These are phyloP conservation scores for Karstenula rhodostoma DNA, from an alignment of 2,329 filamentous ascomycete genomes.

Conservation along the genomic window DNA sequence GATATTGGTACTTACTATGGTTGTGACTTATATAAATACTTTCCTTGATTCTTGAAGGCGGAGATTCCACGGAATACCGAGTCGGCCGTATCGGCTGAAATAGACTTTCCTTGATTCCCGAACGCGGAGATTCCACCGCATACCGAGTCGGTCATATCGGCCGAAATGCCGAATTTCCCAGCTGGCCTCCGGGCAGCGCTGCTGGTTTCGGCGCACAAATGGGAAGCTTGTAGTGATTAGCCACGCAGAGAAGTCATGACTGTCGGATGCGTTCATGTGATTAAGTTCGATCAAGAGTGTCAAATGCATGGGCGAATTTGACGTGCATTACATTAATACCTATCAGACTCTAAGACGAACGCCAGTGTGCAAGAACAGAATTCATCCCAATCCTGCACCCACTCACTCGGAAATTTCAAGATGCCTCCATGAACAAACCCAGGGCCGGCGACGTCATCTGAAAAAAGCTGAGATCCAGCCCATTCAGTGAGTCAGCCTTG, in stretches of 20 bases:
- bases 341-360: background rate
- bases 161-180: conserved; percentile 1
- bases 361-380: background rate
- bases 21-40: background rate
- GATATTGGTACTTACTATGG: background rate
- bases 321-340: background rate
- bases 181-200: background rate
- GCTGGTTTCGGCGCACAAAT: background rate
- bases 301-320: background rate
- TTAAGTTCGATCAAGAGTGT: background rate
- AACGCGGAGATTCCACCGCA: background rate
- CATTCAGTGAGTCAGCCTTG: conserved; percentile 31
- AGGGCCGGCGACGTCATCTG: conserved; percentile 33
- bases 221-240: background rate
- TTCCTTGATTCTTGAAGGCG: background rate
- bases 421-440: conserved; percentile 32
- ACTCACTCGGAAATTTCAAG: background rate
- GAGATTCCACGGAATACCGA: background rate
- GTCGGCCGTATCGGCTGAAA: conserved; percentile 1
- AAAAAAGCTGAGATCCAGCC: conserved; percentile 38
- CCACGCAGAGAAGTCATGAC: background rate
- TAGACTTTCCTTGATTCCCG: background rate
- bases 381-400: background rate
- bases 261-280: background rate
- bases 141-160: background rate